Conservation (phyloP, 805 yeast species). For the Saccharomyces eubayanus region DNA sequence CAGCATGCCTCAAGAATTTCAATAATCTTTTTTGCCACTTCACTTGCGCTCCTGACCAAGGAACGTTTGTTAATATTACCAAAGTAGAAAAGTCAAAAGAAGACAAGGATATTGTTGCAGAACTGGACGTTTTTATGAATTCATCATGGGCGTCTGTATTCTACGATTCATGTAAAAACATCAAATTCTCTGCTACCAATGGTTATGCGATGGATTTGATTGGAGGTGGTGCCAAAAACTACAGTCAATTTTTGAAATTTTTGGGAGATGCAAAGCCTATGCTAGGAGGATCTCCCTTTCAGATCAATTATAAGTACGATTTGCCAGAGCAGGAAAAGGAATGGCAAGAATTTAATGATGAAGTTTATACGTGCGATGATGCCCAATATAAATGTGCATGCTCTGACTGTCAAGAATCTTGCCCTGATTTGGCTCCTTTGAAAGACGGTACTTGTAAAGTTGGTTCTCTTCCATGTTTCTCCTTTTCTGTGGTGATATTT, state of each 20-base stretch:
- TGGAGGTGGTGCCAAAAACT: constrained; percentile 92
- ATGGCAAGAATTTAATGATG: constrained; percentile 12
- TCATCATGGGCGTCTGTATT: constrained; percentile 52
- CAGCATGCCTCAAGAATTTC: constrained; percentile 86
- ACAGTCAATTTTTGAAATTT: constrained; percentile 67
- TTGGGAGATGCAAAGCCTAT: constrained; percentile 91
- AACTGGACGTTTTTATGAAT: constrained; percentile 55
- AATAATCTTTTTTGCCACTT: constrained; percentile 77
- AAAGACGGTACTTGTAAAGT: constrained; percentile 41
- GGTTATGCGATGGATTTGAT: constrained; percentile 94
- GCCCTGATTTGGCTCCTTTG: constrained; percentile 58
- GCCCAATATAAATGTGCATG: constrained; percentile 71
- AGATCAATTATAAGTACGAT: constrained; percentile 64
- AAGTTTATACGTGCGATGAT: constrained; percentile 48
- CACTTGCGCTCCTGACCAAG: constrained; percentile 83
- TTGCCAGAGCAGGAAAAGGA: constrained; percentile 19
- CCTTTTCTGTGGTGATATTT: constrained; percentile 48
- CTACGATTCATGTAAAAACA: constrained; percentile 77
- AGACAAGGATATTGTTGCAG: constrained; percentile 58
- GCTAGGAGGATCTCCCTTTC: constrained; percentile 93
- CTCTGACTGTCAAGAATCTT: constrained; percentile 74
- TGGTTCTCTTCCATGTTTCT: constrained; percentile 63
- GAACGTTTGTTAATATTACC: constrained; percentile 63
- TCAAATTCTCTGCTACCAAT: constrained; percentile 89
- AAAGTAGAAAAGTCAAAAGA: constrained; percentile 32